phyloP scores from a whole-genome alignment of 352 stramenopile genomes.

The Phytophthora europaea region DNA sequence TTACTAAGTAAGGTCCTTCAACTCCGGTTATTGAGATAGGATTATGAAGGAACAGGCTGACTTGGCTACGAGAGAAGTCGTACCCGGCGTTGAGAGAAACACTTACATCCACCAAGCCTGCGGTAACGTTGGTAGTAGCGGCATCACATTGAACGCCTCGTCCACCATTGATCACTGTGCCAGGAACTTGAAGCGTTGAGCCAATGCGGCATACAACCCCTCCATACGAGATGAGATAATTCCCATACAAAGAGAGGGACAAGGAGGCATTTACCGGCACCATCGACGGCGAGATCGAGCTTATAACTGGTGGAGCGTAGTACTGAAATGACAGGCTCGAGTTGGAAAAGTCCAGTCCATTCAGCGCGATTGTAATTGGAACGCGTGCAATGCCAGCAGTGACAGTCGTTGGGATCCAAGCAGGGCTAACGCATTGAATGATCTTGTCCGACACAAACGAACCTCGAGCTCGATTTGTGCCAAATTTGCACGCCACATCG shows the following conservation, averaged over 20 bases:
- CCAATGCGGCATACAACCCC: constrained; percentile 40
- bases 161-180: constrained; percentile 25
- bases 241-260: constrained; percentile 27
- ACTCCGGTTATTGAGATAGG: constrained; percentile 28
- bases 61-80: constrained; percentile 38
- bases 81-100: constrained; percentile 51
- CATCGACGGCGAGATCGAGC: constrained; percentile 21
- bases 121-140: neutral
- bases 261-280: constrained; percentile 23
- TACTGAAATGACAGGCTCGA: constrained; percentile 45
- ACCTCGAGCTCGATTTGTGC: constrained; percentile 14
- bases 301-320: constrained; percentile 31
- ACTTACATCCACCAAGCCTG: constrained; percentile 26
- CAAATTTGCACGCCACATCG: constrained; percentile 46
- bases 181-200: constrained; percentile 17
- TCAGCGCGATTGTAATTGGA: constrained; percentile 33
- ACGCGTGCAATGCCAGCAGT: constrained; percentile 18
- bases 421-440: constrained; percentile 47
- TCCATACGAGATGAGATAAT: constrained; percentile 40
- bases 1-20: constrained; percentile 29
- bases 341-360: constrained; percentile 39
- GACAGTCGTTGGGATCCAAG: constrained; percentile 30
- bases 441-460: constrained; percentile 28
- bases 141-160: constrained; percentile 25
- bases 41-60: constrained; percentile 28